Percentiles rank a stretch among this genome's conserved stretches.
phyloP scores from a whole-genome alignment of 805 yeast genomes.

The Suhomyces canberraensis region DNA sequence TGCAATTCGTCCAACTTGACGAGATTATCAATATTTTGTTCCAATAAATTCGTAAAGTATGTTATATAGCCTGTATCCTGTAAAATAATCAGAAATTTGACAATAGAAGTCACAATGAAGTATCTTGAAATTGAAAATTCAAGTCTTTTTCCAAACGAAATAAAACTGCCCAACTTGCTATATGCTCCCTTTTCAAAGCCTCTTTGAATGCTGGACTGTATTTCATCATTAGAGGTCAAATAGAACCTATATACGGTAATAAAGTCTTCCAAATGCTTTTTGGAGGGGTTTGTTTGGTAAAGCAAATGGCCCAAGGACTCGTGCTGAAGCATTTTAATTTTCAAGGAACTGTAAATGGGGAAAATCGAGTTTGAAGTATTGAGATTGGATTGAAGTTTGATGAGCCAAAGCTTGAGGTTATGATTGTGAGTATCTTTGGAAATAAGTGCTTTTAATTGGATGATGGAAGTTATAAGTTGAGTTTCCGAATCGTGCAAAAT shows the following conservation, averaged over 20 bases:
- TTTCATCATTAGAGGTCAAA: constrained; percentile 49
- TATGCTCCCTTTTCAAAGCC: constrained; percentile 60
- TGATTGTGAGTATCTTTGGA: constrained; percentile 66
- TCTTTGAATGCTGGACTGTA: constrained; percentile 44
- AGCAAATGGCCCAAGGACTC: constrained; percentile 61
- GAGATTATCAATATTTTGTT: constrained; percentile 12
- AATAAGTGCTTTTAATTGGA: constrained; percentile 57
- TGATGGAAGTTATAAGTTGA: constrained; percentile 36
- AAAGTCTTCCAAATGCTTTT: constrained; percentile 20
- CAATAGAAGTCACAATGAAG: constrained; percentile 29
- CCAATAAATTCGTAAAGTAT: constrained; percentile 23
- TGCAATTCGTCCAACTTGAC: constrained; percentile 11
- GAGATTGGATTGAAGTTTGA: constrained; percentile 55
- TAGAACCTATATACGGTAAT: constrained; percentile 47
- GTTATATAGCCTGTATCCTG: constrained; percentile 28
- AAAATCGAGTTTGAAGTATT: constrained; percentile 53
- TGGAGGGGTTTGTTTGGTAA: constrained; percentile 31
- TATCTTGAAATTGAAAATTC: constrained; percentile 47
- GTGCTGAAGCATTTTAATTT: constrained; percentile 70
- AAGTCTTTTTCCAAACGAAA: constrained; percentile 56
- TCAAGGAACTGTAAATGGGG: constrained; percentile 49
- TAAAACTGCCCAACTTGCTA: constrained; percentile 64
- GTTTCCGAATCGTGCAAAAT: constrained; percentile 19
- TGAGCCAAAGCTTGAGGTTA: constrained; percentile 67
- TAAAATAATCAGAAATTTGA: constrained; percentile 31